These are phyloP conservation scores for Styphnolobium japonicum DNA, from an alignment of 306 rosid genomes.

Conservation along the genomic window DNA sequence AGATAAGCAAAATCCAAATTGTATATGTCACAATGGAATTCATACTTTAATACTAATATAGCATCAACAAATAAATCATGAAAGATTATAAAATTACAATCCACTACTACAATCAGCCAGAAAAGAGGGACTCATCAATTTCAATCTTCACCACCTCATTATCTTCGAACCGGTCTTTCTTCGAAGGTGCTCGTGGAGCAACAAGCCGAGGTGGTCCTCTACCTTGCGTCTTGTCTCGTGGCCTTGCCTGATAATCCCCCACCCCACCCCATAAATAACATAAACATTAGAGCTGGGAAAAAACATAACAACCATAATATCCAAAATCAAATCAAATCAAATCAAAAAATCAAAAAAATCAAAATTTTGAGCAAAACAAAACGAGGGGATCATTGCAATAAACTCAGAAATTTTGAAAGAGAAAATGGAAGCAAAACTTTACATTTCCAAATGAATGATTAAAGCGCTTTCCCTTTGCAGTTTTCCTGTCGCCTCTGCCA, in stretches of 20 bases:
- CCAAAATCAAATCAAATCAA: no score
- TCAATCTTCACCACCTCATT: conserved; percentile 63
- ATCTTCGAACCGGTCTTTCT: conserved; percentile 67
- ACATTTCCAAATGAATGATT: conserved; percentile 79
- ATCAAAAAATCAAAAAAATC: no score
- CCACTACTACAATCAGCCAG: conserved; percentile 18
- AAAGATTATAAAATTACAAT: conserved; percentile 31
- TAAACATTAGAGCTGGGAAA: not conserved
- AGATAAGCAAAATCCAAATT: conserved; percentile 8
- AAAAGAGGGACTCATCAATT: conserved; percentile 58
- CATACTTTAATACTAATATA: not conserved
- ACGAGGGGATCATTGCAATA: no score
- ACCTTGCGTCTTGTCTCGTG: conserved; percentile 74
- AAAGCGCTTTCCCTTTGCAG: conserved; percentile 81
- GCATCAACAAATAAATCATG: conserved; percentile 19
- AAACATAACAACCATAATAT: no score
- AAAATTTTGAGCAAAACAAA: no score
- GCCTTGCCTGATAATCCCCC: conserved; percentile 56
- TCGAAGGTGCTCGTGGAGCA: conserved; percentile 49
- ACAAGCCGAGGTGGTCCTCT: conserved; percentile 71
- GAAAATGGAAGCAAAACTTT: not conserved
- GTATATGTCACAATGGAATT: conserved; percentile 14
- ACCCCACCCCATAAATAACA: not conserved
- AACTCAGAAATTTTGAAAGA: no score
- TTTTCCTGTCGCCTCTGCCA: conserved; percentile 84